A percentile compares a stretch with the other conserved stretches of the same genome.
Conservation (phyloP, 2,329 filamentous ascomycete genomes). For the Penicillium psychrosexuale region DNA sequence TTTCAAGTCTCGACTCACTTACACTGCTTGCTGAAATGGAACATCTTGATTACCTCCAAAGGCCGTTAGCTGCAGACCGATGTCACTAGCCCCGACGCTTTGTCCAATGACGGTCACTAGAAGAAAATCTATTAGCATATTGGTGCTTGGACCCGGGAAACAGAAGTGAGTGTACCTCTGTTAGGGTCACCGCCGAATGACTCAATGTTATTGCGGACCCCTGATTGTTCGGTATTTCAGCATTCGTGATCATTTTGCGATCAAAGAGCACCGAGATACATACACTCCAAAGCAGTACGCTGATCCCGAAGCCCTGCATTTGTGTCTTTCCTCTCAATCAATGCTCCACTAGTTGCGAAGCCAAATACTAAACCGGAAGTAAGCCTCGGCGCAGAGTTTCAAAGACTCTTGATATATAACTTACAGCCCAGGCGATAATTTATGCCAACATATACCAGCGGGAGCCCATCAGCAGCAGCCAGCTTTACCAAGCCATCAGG, state of each 20-base stretch:
- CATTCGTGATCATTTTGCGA: background rate
- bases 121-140: background rate
- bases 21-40: background rate
- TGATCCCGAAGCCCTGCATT: background rate
- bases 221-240: background rate
- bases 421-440: background rate
- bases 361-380: background rate
- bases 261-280: background rate
- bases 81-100: background rate
- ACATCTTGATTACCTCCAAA: background rate
- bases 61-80: background rate
- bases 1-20: background rate
- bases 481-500: background rate
- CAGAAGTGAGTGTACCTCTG: background rate
- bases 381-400: background rate
- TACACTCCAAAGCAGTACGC: background rate
- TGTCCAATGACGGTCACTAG: background rate
- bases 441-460: background rate
- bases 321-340: background rate
- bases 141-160: background rate
- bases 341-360: background rate
- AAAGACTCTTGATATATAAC: background rate
- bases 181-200: background rate
- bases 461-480: background rate
- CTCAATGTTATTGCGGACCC: background rate